These are phyloP conservation scores for Saprolegnia diclina DNA, from an alignment of 352 stramenopile genomes.

Conservation along the genomic window DNA sequence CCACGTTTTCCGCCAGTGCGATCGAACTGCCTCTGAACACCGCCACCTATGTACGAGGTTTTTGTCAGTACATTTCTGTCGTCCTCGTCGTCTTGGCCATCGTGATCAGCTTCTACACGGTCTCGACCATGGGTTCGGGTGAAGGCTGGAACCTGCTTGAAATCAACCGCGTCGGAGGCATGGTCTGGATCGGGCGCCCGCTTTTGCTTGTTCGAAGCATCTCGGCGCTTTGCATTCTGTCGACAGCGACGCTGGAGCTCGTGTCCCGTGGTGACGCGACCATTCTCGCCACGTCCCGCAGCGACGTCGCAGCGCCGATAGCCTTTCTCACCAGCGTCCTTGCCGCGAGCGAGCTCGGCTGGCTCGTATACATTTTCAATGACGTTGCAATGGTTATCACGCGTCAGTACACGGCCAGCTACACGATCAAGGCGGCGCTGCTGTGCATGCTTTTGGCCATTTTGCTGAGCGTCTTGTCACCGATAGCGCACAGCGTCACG, in stretches of 20 bases:
- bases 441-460: too few species aligned
- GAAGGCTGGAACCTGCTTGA: slow-evolving; percentile 10
- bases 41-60: neutral
- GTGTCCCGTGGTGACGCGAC: too few species aligned
- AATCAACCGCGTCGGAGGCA: slow-evolving; percentile 5
- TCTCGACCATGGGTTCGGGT: neutral
- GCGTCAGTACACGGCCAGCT: too few species aligned
- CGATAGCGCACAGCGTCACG: too few species aligned
- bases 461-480: too few species aligned
- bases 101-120: neutral
- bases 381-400: too few species aligned
- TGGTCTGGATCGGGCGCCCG: neutral
- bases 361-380: too few species aligned
- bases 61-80: slow-evolving; percentile 1
- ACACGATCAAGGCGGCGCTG: too few species aligned
- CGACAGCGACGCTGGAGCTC: neutral
- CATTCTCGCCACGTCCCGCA: too few species aligned
- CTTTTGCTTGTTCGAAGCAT: neutral
- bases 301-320: too few species aligned
- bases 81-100: neutral
- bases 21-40: neutral
- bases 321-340: too few species aligned
- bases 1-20: neutral
- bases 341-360: too few species aligned
- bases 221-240: neutral